A percentile compares a stretch with the other conserved stretches of the same genome.
These are phyloP conservation scores for Purshia tridentata DNA, from an alignment of 306 rosid genomes.

Conservation along the genomic window DNA sequence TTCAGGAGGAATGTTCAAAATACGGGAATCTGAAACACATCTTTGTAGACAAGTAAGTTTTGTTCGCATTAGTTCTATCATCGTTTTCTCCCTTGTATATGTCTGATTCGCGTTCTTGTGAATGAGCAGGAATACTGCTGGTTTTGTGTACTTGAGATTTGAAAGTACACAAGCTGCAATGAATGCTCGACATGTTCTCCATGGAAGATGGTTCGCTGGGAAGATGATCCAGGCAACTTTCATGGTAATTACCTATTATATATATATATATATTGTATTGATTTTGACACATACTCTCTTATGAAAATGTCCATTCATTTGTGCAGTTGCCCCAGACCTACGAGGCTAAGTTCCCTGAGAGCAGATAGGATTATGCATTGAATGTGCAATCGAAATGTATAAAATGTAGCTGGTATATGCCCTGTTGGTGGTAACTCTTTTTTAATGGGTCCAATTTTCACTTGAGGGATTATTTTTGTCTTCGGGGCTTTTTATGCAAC, in stretches of 20 bases:
- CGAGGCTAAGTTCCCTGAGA: constrained; percentile 61
- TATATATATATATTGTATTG: background rate
- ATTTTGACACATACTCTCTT: constrained; percentile 7
- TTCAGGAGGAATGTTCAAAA: constrained; percentile 82
- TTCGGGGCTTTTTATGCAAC: background rate
- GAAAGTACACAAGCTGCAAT: constrained; percentile 65
- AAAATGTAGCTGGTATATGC: background rate
- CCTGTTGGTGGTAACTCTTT: background rate
- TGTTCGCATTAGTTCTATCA: background rate
- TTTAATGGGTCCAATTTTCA: background rate
- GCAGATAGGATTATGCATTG: constrained; percentile 33
- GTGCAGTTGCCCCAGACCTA: constrained; percentile 67
- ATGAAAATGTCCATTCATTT: constrained; percentile 19
- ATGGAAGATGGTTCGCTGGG: constrained; percentile 99
- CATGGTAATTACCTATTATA: constrained; percentile 51
- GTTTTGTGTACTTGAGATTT: constrained; percentile 69
- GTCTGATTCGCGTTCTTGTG: constrained; percentile 5
- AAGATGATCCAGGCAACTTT: constrained; percentile 87
- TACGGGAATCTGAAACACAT: constrained; percentile 75
- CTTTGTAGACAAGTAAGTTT: constrained; percentile 77
- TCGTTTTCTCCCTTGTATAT: background rate
- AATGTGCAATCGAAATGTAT: constrained; percentile 1
- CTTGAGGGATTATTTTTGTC: background rate
- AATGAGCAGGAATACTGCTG: constrained; percentile 69
- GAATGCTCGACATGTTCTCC: constrained; percentile 74